A percentile compares a stretch with the other conserved stretches of the same genome.
phyloP scores from a whole-genome alignment of 352 stramenopile genomes.

The Blastocystis sp. region DNA sequence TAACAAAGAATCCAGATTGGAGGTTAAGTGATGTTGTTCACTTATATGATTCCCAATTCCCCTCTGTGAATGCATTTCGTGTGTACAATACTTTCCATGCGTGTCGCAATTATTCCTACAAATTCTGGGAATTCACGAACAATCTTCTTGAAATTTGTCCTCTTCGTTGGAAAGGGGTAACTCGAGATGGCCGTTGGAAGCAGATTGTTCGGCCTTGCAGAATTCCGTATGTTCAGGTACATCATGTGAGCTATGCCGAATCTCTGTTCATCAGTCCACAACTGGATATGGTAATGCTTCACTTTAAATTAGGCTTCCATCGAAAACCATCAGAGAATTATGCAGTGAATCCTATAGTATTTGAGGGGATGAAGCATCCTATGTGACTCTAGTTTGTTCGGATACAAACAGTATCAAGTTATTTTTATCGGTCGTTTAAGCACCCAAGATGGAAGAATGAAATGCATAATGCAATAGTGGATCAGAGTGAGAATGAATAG shows the following conservation, averaged over 20 bases:
- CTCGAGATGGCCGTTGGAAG: not conserved
- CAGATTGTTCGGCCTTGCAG: not conserved
- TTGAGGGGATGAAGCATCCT: not conserved
- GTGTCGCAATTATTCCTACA: conserved; percentile 10
- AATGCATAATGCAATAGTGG: conserved; percentile 30
- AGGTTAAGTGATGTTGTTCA: conserved; percentile 5
- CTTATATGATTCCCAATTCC: conserved; percentile 9
- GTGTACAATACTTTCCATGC: conserved; percentile 29
- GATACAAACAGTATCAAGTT: not conserved
- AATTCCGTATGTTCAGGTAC: conserved; percentile 2
- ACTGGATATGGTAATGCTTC: conserved; percentile 44
- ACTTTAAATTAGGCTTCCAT: conserved; percentile 36
- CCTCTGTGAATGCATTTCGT: not conserved
- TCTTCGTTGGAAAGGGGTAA: not conserved
- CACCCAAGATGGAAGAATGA: not conserved
- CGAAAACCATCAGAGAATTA: not conserved
- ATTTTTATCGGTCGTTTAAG: not conserved
- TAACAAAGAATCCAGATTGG: conserved; percentile 2
- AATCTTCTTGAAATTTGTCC: conserved; percentile 24
- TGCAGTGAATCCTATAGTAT: not conserved
- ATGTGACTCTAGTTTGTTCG: not conserved
- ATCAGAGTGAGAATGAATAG: not conserved
- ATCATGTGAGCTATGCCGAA: conserved; percentile 33
- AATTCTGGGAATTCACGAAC: not conserved
- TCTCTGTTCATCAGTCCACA: not conserved